Conservation (phyloP, 2,329 filamentous ascomycete species). For the Westerdykella aurantiaca region DNA sequence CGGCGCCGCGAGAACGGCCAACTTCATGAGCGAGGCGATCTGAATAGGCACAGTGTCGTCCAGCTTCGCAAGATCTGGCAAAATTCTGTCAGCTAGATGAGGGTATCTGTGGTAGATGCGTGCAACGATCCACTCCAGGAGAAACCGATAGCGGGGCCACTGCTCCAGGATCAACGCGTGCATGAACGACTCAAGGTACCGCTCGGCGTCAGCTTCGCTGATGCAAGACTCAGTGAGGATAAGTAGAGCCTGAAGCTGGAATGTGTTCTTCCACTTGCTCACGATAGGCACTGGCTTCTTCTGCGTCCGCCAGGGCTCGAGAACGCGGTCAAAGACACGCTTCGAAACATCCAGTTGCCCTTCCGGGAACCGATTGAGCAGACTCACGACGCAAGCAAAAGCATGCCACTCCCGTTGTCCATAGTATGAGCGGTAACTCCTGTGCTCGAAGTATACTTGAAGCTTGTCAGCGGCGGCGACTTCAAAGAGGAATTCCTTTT, state of each 20-base stretch:
- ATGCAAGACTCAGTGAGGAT: conserved; percentile 39
- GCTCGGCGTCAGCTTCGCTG: conserved; percentile 17
- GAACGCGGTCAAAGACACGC: conserved; percentile 29
- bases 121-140: conserved; percentile 46
- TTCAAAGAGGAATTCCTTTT: conserved; percentile 43
- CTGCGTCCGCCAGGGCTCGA: conserved; percentile 42
- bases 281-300: conserved; percentile 41
- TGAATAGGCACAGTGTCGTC: conserved; percentile 46
- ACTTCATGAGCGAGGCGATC: conserved; percentile 44
- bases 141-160: conserved; percentile 43
- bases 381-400: conserved; percentile 43
- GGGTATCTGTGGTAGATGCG: conserved; percentile 38
- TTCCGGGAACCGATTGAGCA: conserved; percentile 37
- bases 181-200: conserved; percentile 36
- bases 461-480: conserved; percentile 35
- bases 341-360: conserved; percentile 18
- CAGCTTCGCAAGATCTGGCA: conserved; percentile 33
- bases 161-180: conserved; percentile 42
- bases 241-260: conserved; percentile 45
- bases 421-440: conserved; percentile 41
- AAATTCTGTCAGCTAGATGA: conserved; percentile 26
- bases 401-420: conserved; percentile 40
- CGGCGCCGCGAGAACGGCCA: conserved; percentile 40
- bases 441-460: conserved; percentile 23
- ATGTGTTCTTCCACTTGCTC: conserved; percentile 44